Percentiles rank a stretch among this genome's conserved stretches.
Evolutionary conservation across 495 filamentous ascomycete genomes (phyloP).

Genomic region (Xylaria flabelliformis): DNA sequence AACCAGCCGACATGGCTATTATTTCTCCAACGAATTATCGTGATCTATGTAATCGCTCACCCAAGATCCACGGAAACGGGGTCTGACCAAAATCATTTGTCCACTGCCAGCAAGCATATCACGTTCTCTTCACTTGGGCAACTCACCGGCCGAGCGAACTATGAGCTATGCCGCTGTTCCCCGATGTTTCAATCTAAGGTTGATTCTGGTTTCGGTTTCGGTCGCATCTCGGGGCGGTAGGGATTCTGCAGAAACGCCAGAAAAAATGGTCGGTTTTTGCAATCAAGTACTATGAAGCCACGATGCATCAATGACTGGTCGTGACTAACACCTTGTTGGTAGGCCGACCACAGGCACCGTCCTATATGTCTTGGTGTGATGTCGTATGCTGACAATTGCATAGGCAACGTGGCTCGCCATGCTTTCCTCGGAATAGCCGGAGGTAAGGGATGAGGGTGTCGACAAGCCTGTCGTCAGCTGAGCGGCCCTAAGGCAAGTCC

Average conservation of each 20-base stretch:
- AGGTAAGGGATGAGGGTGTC: not conserved
- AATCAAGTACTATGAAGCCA: not conserved
- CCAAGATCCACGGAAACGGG: not conserved
- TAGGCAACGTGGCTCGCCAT: not conserved
- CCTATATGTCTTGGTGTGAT: not conserved
- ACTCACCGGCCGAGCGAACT: not conserved
- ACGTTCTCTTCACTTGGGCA: not conserved
- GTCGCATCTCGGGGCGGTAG: not conserved
- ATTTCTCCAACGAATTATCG: not conserved
- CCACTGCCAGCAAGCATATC: too few relatives aligned
- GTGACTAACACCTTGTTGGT: not conserved
- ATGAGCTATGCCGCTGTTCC: conserved; percentile 11
- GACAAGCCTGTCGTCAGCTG: conserved; percentile 14
- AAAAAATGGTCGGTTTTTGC: not conserved
- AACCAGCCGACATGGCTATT: not conserved
- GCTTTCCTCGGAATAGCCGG: conserved; percentile 10
- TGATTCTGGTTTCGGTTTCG: not conserved
- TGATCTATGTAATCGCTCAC: not conserved
- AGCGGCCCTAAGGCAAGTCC: not conserved
- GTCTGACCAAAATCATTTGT: too few relatives aligned
- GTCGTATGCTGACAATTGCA: conserved; percentile 3
- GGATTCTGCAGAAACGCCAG: not conserved
- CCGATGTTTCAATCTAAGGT: not conserved
- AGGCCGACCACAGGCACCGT: not conserved
- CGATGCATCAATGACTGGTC: not conserved